Evolutionary conservation across 257 asterid genomes (phyloP), one percentile per base, ranked within the genome.

Genomic region (Striga asiatica): DNA sequence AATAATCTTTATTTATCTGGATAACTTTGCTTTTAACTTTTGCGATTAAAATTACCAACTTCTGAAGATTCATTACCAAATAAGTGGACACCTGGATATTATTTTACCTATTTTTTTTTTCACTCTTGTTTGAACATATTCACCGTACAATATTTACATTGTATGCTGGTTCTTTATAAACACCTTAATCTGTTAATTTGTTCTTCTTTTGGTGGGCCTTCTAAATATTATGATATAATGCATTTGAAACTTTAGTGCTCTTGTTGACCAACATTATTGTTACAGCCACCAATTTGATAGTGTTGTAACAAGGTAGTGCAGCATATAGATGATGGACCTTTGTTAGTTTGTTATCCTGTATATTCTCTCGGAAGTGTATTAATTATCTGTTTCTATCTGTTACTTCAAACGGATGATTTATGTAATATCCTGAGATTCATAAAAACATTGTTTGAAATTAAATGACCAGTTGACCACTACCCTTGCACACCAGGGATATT

Each of bases 41-140:
- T 25, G 37, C 28, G 54, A 27, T 12, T 29, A 23, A 13, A 56
- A 20, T 35, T 25, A 42, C 31, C 18, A 18, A 38, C 28, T 41
- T 57, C 47, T 58, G 49, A 32, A 50, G 29, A 34, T 54, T 51
- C 53, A 41, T 50, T 25, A 10, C 51, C 54, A 41, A 68, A 42
- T 38, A 55, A 35, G 48, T n/a, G 41, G 47, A 51, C 3, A 27
- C 17, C 12, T 35, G 51, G 31, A 34, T 50, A 18, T 12, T 6
- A 41, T 23, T 56, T 45, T 20, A 7, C 31, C n/a, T n/a, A n/a
- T n/a, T 24, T 45, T 16, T 29, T 35, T 61, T 11, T 7, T 54
- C 24, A 10, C 20, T 45, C 35, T 31, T 24, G 41, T 17, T 20
- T 34, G 1, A 29, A 34, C 53, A 29, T 17, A 38, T 37, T 12